These are phyloP conservation scores for Alternaria triticimaculans DNA, from an alignment of 2,329 filamentous ascomycete genomes.

Conservation along the genomic window DNA sequence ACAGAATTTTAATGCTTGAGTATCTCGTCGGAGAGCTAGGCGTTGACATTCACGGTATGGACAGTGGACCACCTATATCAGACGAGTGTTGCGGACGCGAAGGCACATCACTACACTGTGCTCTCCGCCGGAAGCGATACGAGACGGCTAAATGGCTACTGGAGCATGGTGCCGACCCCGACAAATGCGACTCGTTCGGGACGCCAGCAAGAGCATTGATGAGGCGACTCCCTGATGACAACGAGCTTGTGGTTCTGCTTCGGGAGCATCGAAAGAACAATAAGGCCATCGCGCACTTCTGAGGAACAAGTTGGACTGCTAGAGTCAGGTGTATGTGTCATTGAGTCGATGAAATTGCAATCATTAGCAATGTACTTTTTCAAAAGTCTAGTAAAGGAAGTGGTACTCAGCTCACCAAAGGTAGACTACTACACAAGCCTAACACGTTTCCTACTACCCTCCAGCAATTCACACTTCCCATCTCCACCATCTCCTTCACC, in stretches of 20 bases:
- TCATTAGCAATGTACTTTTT: neutral
- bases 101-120: slow-evolving; percentile 2
- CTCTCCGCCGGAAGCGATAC: slow-evolving; percentile 5
- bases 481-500: too few species aligned
- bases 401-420: neutral
- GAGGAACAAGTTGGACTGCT: neutral
- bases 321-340: neutral
- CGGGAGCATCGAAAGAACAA: neutral
- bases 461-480: neutral
- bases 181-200: neutral
- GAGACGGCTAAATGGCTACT: slow-evolving; percentile 17
- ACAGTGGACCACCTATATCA: neutral
- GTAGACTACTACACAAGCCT: neutral
- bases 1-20: slow-evolving; percentile 13
- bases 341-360: neutral
- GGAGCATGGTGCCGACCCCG: slow-evolving; percentile 17
- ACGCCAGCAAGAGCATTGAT: neutral
- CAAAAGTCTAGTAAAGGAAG: too few species aligned
- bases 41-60: slow-evolving; percentile 6
- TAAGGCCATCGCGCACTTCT: neutral
- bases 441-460: neutral
- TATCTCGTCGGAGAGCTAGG: slow-evolving; percentile 9
- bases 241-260: neutral
- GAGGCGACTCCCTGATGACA: neutral
- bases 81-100: neutral